These are phyloP conservation scores for Albugo laibachii DNA, from an alignment of 352 stramenopile species.

Conservation along the genomic window DNA sequence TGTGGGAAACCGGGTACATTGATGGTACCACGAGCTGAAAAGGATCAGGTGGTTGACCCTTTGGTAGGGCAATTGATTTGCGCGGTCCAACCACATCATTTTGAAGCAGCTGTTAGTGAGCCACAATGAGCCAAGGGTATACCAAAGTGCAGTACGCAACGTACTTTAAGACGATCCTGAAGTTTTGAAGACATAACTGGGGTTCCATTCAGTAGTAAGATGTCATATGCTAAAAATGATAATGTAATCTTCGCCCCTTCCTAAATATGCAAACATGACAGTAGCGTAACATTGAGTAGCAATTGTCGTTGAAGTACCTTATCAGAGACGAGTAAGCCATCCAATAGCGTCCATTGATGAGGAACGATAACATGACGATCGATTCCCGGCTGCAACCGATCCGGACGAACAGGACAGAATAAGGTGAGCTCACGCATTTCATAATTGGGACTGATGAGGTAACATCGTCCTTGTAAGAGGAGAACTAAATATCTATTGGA, in stretches of 20 bases:
- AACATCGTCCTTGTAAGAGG: conserved; percentile 59
- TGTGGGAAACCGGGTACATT: conserved; percentile 62
- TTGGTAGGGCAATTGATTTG: conserved; percentile 50
- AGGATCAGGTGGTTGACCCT: conserved; percentile 51
- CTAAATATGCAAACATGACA: conserved; percentile 2
- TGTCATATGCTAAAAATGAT: conserved; percentile 69
- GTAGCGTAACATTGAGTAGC: not conserved
- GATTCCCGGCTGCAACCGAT: conserved; percentile 46
- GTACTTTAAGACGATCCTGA: conserved; percentile 54
- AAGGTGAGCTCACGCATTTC: conserved; percentile 60
- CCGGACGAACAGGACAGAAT: conserved; percentile 57
- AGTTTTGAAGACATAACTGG: conserved; percentile 72
- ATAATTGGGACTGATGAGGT: conserved; percentile 68
- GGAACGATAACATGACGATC: conserved; percentile 50
- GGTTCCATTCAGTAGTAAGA: conserved; percentile 64
- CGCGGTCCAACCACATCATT: conserved; percentile 74
- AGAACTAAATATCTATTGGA: conserved; percentile 29
- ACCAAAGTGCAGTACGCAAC: not conserved
- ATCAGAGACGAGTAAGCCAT: conserved; percentile 63
- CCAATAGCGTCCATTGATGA: conserved; percentile 78
- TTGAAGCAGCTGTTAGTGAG: conserved; percentile 27
- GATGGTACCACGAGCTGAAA: conserved; percentile 72
- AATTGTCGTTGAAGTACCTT: conserved; percentile 11
- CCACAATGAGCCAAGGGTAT: not conserved
- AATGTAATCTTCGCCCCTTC: conserved; percentile 46